Percentiles rank a stretch among this genome's conserved stretches.
phyloP scores from a whole-genome alignment of 352 stramenopile genomes.

The Globisporangium apiculatum region DNA sequence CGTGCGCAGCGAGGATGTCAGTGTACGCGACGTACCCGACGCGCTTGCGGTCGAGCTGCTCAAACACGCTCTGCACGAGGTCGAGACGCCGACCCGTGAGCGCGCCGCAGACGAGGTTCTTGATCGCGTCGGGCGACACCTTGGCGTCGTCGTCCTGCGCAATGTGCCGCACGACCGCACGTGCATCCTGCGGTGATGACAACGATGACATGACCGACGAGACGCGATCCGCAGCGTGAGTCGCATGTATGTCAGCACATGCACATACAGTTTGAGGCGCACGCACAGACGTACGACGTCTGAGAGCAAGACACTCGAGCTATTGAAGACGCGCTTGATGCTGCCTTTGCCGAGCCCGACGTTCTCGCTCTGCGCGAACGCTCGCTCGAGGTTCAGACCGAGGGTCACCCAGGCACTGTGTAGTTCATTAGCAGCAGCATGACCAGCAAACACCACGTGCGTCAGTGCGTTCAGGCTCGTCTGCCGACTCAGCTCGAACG shows the following conservation, averaged over 20 bases:
- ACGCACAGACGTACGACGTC: slow-evolving; percentile 39
- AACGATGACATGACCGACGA: too few species aligned
- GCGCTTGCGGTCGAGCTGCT: slow-evolving; percentile 48
- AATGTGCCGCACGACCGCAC: slow-evolving; percentile 37
- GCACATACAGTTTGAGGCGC: neutral
- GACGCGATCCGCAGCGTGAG: neutral
- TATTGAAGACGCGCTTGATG: slow-evolving; percentile 52
- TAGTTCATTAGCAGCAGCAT: neutral
- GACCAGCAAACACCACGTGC: too few species aligned
- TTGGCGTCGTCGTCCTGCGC: slow-evolving; percentile 26
- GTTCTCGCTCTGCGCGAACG: slow-evolving; percentile 27
- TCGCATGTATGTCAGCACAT: neutral
- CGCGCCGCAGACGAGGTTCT: slow-evolving; percentile 56
- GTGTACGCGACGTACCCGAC: slow-evolving; percentile 49
- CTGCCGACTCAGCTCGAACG: too few species aligned
- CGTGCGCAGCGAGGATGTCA: slow-evolving; percentile 43
- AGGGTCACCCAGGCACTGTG: slow-evolving; percentile 46
- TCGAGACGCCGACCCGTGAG: slow-evolving; percentile 37
- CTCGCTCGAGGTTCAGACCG: slow-evolving; percentile 40
- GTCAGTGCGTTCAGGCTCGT: too few species aligned
- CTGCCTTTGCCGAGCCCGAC: slow-evolving; percentile 34
- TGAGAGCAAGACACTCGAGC: slow-evolving; percentile 36
- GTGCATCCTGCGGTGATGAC: slow-evolving; percentile 28
- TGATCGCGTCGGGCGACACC: slow-evolving; percentile 39
- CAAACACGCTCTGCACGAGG: slow-evolving; percentile 64